Evolutionary conservation across 129 eudicot genomes (phyloP), one percentile per base, ranked within the genome.

Genomic region (Lactuca sativa): DNA sequence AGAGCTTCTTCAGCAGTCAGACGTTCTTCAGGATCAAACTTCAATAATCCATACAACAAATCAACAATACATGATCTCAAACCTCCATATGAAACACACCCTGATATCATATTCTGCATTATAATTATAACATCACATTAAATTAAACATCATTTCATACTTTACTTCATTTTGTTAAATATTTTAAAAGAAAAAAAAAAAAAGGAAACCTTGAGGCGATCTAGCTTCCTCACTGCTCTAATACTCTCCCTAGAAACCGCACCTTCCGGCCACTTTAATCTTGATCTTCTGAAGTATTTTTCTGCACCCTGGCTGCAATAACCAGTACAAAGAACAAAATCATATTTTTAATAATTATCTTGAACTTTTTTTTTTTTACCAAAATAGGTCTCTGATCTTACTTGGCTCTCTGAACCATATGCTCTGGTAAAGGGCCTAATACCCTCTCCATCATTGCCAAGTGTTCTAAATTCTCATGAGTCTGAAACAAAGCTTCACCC

Each of bases 391-490:
- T 30, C n/a, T 30, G 7, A 49, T 71, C 90, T 81, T 81, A 89
- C 98, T 74, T 78, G 48, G 90, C 92, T 61, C 60, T 86, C 38
- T 59, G 82, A 59, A 80, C 58, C 98, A 92, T 86, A 61, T 92
- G 96, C 76, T 86, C 85, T 2, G 98, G 96, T 55, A 92, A 74
- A 60, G 95, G 95, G 56, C 96, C 96, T 71, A 92, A 77, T 15
- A 92, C 96, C 77, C 90, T 83, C 86, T 92, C 98, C 98, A 89
- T 92, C 98, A 92, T 92, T 57, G 96, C 98, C 77, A 92, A 69
- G 65, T 92, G 98, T 71, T 92, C 98, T 66, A 92, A 77, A 69
- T 92, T 92, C 76, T 92, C 98, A 64, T 92, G 98, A 31, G 98
- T 92, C 60, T 89, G 98, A 63, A 92, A 92, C 76, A 92, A 79